Evolutionary conservation across 1,139 yeast genomes (phyloP), one percentile per base, ranked within the genome.

Genomic region (Lodderomyces margitis): DNA sequence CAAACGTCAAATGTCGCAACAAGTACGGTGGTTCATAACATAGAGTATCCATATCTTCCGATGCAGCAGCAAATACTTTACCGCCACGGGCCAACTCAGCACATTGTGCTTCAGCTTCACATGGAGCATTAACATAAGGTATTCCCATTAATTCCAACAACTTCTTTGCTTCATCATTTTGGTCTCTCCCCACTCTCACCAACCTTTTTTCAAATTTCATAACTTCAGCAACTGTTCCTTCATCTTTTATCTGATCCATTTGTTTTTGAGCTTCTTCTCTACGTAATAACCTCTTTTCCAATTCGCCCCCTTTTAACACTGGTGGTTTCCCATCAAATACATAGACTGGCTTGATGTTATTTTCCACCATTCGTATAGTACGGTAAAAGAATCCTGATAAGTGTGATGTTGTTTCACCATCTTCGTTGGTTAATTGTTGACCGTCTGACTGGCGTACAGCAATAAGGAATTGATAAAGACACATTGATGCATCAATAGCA

Each of bases 21-120:
- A 92, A 66, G 46, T 69, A 80, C 2, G 96, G 95, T 1, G 98
- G 87, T 42, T 81, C 82, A 60, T 92, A 92, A 56, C 98, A 92
- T 44, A 92, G 64, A 0, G 98, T 94, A 64, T 92, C 99, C 98
- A 92, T 92, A 78, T 92, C 99, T 61, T 92, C 99, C 3, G 96
- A 87, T 1, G 98, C 99, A 2, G 98, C 96, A 10, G 96, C 98
- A 59, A 82, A 92, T 0, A 92, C 98, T 57, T 83, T 84, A 4
- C 95, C 97, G 12, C 81, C 80, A 46, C 81, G 78, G 2, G 98
- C 97, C 44, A 92, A 67, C 50, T 82, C 95, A 0, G 98, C 98
- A 69, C 98, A 92, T 57, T 92, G 98, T 0, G 98, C 96, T 60
- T 92, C 99, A 0, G 99, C 99, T 63, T 92, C 99, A 61, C 96